phyloP scores from a whole-genome alignment of 306 rosid genomes.

The Ziziphus jujuba region DNA sequence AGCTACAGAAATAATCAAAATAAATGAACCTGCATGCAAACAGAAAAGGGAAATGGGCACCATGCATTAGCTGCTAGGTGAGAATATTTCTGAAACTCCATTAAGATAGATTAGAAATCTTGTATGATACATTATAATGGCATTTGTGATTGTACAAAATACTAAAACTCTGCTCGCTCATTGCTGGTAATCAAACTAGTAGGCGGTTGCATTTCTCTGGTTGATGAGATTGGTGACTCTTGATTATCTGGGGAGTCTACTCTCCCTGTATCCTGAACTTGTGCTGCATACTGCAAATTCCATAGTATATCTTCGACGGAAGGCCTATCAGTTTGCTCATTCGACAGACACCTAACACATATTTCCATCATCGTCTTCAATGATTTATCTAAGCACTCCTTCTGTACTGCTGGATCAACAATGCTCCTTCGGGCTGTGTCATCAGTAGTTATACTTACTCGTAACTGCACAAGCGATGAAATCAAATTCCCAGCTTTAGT shows the following conservation, averaged over 20 bases:
- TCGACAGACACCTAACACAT: conserved; percentile 73
- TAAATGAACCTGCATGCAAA: neutral
- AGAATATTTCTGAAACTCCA: neutral
- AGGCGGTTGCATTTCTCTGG: conserved; percentile 19
- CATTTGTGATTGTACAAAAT: neutral
- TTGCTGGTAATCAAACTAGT: neutral
- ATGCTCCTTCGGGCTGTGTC: conserved; percentile 75
- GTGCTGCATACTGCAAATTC: conserved; percentile 94
- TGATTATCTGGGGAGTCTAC: conserved; percentile 42
- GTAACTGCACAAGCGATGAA: conserved; percentile 50
- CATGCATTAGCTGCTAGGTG: neutral
- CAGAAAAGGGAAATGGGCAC: neutral
- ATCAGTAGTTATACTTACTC: conserved; percentile 70
- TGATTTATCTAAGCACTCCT: conserved; percentile 78
- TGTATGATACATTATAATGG: neutral
- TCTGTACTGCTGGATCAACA: conserved; percentile 71
- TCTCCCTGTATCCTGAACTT: conserved; percentile 69
- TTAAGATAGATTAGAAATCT: neutral
- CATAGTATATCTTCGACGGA: conserved; percentile 89
- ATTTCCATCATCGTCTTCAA: conserved; percentile 82
- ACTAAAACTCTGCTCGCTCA: neutral
- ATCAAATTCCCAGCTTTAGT: conserved; percentile 5
- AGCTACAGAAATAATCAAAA: too few species aligned
- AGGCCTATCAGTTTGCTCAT: conserved; percentile 60
- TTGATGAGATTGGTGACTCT: conserved; percentile 43